Conservation (phyloP, 352 stramenopile genomes). For the Globisporangium sylvaticum region DNA sequence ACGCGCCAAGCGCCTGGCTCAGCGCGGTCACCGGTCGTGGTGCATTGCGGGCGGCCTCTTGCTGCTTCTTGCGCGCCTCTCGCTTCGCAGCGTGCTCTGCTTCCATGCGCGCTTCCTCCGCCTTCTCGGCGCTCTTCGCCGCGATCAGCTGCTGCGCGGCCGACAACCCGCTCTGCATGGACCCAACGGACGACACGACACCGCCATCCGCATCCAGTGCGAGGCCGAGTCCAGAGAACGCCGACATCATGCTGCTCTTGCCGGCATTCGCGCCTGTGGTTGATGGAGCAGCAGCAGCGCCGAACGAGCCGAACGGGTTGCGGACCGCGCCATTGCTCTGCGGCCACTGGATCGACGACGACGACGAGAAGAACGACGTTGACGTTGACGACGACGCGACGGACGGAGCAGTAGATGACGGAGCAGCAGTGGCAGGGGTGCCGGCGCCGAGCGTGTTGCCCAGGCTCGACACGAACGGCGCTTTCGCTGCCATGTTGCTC, state of each 20-base stretch:
- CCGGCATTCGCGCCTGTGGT: slow-evolving; percentile 14
- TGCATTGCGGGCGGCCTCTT: slow-evolving; percentile 20
- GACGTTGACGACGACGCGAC: neutral
- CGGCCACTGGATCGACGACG: slow-evolving; percentile 17
- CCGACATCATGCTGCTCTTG: slow-evolving; percentile 36
- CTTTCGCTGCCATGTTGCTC: slow-evolving; percentile 10
- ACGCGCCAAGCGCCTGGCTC: slow-evolving; percentile 56
- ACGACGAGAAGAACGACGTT: neutral
- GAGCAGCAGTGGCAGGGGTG: neutral
- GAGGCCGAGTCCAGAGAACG: slow-evolving; percentile 57
- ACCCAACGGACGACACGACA: slow-evolving; percentile 8
- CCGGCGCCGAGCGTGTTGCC: slow-evolving; percentile 23
- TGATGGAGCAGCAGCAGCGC: neutral
- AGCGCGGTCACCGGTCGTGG: slow-evolving; percentile 40
- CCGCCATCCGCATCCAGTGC: slow-evolving; percentile 28
- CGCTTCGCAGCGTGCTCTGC: slow-evolving; percentile 16
- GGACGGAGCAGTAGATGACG: neutral
- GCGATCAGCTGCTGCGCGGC: slow-evolving; percentile 51
- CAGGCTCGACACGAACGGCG: slow-evolving; percentile 43
- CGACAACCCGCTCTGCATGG: slow-evolving; percentile 15
- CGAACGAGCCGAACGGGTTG: slow-evolving; percentile 23
- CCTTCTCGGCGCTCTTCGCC: slow-evolving; percentile 40
- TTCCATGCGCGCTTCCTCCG: slow-evolving; percentile 23
- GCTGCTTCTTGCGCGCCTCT: slow-evolving; percentile 29
- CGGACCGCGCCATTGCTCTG: slow-evolving; percentile 8